Conservation (phyloP, 352 stramenopile species). For the Pythium grandisporangium region DNA sequence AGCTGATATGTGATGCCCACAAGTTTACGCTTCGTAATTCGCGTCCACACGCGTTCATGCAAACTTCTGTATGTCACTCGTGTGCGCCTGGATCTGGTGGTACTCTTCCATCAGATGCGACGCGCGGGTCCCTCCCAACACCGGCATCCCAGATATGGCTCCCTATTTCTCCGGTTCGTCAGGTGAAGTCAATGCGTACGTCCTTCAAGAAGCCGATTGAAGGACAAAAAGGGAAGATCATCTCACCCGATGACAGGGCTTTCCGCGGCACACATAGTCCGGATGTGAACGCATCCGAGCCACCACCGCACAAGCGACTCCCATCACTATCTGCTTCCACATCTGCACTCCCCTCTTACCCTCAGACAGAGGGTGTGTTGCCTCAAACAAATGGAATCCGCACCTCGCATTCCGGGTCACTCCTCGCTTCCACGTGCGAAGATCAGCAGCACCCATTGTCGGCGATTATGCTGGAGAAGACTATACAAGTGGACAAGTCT, state of each 20-base stretch:
- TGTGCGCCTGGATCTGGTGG: neutral
- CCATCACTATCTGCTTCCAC: constrained; percentile 3
- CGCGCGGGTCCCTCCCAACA: constrained; percentile 1
- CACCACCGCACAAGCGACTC: neutral
- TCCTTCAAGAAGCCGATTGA: neutral
- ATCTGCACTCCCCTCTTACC: neutral
- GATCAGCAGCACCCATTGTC: neutral
- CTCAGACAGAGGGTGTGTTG: neutral
- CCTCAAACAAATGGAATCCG: neutral
- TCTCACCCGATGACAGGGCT: neutral
- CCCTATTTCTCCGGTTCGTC: neutral
- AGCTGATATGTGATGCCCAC: constrained; percentile 40
- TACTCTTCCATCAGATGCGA: constrained; percentile 3
- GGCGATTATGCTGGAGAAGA: constrained; percentile 5
- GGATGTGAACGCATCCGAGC: no score
- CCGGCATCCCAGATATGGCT: neutral
- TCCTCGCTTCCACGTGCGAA: neutral
- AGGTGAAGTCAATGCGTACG: no score
- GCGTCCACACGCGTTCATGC: constrained; percentile 22
- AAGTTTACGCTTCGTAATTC: constrained; percentile 53
- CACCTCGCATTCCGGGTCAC: neutral
- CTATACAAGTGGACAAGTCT: constrained; percentile 1
- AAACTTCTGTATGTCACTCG: neutral
- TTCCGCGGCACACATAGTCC: constrained; percentile 3
- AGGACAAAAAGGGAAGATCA: neutral